Conservation (phyloP, 2,329 filamentous ascomycete genomes). For the Zasmidium citrigriseum region DNA sequence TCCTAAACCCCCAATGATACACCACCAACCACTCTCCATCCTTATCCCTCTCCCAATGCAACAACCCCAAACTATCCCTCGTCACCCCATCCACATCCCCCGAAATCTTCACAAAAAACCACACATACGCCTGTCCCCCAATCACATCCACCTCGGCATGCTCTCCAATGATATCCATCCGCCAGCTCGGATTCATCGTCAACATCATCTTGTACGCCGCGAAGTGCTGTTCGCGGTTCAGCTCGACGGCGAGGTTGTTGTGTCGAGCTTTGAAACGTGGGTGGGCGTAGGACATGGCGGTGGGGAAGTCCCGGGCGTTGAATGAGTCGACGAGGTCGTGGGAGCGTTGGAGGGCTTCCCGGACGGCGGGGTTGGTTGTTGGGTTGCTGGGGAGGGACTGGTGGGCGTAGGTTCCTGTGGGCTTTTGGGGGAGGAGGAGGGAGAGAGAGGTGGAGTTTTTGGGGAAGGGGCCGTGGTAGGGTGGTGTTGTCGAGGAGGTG, state of each 20-base stretch:
- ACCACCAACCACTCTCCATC: slow-evolving; percentile 1
- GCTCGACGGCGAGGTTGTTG: slow-evolving; percentile 4
- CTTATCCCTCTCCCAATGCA: not conserved
- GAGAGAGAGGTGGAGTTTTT: not conserved
- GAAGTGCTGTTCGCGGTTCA: slow-evolving; percentile 1
- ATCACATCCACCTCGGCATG: slow-evolving; percentile 9
- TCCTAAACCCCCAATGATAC: slow-evolving; percentile 10
- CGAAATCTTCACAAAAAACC: slow-evolving; percentile 8
- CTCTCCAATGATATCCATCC: slow-evolving; percentile 4
- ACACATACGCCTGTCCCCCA: slow-evolving; percentile 2
- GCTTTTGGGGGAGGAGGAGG: not conserved
- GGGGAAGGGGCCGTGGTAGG: slow-evolving; percentile 2
- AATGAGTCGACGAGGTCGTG: slow-evolving; percentile 5
- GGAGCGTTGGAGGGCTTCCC: not conserved
- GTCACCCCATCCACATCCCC: slow-evolving; percentile 5
- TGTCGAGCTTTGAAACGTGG: slow-evolving; percentile 3
- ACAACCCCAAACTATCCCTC: slow-evolving; percentile 6
- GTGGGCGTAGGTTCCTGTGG: slow-evolving; percentile 1
- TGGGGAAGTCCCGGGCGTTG: slow-evolving; percentile 2
- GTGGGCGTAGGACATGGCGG: not conserved
- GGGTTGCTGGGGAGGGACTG: not conserved
- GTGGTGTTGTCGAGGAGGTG: not conserved
- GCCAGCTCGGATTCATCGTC: not conserved
- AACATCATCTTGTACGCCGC: slow-evolving; percentile 1
- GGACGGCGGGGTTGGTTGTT: not conserved